Base-by-base conservation (phyloP, 139 green algal species). In the Spirogloea muscicola region DNA sequence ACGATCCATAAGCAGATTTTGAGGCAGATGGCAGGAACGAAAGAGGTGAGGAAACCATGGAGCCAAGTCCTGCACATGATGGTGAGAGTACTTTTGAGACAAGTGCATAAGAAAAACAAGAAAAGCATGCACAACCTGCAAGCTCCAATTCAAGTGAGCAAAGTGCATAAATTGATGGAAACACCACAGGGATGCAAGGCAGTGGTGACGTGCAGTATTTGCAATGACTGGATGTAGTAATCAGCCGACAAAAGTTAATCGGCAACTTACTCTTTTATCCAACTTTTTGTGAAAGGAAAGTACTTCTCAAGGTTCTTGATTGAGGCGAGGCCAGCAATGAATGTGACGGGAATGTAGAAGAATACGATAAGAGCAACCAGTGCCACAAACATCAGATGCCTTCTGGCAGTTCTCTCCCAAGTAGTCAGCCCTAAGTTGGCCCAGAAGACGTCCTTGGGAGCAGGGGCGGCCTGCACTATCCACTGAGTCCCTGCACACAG, bases 281-380 rank as follows among this genome's bases (percentile, higher is more conserved):
- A n/a, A n/a, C n/a, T n/a, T n/a, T n/a, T n/a, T n/a, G n/a, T n/a
- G 48, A 37, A n/a, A 33, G 64, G 52, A 4, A 73, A 59, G 6
- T 7, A 16, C n/a, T 74, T 65, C 25, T 25, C 13, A 5, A 74
- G 64, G 48, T 49, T 73, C 37, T 73, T 74, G 44, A 74, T 33
- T 6, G 48, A 38, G 37, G 64, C 69, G 16, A 73, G 52, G 21
- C 52, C 52, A 36, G 64, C 52, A 7, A 74, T 67, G 51, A 68
- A 36, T 10, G 60, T 63, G 5, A 79, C 70, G 31, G 70, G 70
- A 43, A 73, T 18, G 44, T 75, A 79, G 62, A 79, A 75, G 48
- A 79, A 78, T 1, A 79, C 9, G 7, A 75, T 74, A 33, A 77
- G 41, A 25, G 27, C 31, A 16, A 78, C 58, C 6, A 72, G 49